Base-by-base conservation (phyloP, 2,329 filamentous ascomycete species). In the Byssochlamys sp. region DNA sequence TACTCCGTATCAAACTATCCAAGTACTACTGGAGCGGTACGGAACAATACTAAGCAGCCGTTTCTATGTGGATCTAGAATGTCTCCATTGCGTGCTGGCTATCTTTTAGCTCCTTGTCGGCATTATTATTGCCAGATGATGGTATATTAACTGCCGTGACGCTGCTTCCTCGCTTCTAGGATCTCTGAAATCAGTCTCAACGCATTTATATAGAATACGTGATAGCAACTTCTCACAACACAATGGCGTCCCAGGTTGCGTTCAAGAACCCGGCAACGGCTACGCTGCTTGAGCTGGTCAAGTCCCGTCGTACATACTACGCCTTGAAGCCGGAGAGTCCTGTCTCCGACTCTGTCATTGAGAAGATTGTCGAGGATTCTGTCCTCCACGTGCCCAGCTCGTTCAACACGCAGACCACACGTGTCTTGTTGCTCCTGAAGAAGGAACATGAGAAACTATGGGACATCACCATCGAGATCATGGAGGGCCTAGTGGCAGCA, bases 371-470 rank as follows among this genome's bases (percentile, higher is more conserved):
- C 19, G 54, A 63, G 48, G 62, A 66, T 52, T 78, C 83, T 52
- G 76, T 92, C 63, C 80, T 84, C 57, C 80, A 90, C 71, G 80
- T 86, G 1, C 91, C 91, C 54, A 87, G 83, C 55, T 86, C 86
- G 63, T 96, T 95, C 85, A 95, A 96, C 84, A 87, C 84, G 52
- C 91, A 95, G 80, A 84, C 84, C 65, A 86, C 88, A 66, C 86
- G 91, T 60, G 77, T 87, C 58, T 82, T 95, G 50, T 81, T 95
- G 56, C 83, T 96, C 57, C 81, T 92, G 68, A 88, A 87, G 71
- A 84, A 83, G 64, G 88, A 95, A 74, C 91, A 96, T 80, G 84
- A 90, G 68, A 89, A 89, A 80, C 84, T 95, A 67, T 96, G 90
- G 91, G 5, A 45, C 39, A 45, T 45, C 5, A 4, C 39, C 39